Percentiles rank a stretch among this genome's conserved stretches.
Evolutionary conservation across 2,329 filamentous ascomycete genomes (phyloP).

Genomic region (Penicillium sp.): DNA sequence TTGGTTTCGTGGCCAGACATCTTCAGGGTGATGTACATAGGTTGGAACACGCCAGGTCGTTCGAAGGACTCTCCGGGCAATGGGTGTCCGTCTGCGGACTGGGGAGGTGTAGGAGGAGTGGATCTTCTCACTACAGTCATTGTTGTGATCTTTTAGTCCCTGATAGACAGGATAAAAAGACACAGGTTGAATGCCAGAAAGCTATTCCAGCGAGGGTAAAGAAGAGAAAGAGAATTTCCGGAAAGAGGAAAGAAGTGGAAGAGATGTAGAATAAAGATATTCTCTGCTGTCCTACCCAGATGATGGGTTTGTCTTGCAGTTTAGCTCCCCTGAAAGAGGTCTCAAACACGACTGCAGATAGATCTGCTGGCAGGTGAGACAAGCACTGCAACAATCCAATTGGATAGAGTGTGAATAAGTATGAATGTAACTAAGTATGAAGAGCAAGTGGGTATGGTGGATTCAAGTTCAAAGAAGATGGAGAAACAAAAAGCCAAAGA

Average conservation of each 20-base stretch:
- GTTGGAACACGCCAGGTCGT: constrained; percentile 13
- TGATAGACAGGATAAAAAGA: constrained; percentile 8
- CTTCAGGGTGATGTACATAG: constrained; percentile 8
- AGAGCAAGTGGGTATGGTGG: constrained; percentile 1
- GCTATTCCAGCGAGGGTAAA: constrained; percentile 7
- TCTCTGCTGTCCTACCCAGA: constrained; percentile 14
- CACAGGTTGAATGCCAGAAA: constrained; percentile 3
- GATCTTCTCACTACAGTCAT: constrained; percentile 15
- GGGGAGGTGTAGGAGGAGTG: constrained; percentile 32
- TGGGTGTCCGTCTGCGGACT: constrained; percentile 26
- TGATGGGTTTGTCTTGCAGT: constrained; percentile 11
- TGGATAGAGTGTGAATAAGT: constrained; percentile 1
- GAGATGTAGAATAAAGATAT: constrained; percentile 13
- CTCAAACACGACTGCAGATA: constrained; percentile 18
- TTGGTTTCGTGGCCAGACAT: constrained; percentile 8
- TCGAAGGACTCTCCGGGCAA: constrained; percentile 17
- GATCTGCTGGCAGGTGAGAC: constrained; percentile 14
- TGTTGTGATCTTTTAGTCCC: not conserved
- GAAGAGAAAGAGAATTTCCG: constrained; percentile 13
- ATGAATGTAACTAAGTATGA: constrained; percentile 4
- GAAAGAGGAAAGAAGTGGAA: constrained; percentile 26
- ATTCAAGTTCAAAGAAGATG: not conserved
- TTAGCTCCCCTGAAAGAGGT: constrained; percentile 14
- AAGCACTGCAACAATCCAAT: constrained; percentile 18
- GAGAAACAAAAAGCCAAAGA: not conserved